These are phyloP conservation scores for Trametes punicea DNA, from an alignment of 768 basidiomycete genomes.

Conservation along the genomic window DNA sequence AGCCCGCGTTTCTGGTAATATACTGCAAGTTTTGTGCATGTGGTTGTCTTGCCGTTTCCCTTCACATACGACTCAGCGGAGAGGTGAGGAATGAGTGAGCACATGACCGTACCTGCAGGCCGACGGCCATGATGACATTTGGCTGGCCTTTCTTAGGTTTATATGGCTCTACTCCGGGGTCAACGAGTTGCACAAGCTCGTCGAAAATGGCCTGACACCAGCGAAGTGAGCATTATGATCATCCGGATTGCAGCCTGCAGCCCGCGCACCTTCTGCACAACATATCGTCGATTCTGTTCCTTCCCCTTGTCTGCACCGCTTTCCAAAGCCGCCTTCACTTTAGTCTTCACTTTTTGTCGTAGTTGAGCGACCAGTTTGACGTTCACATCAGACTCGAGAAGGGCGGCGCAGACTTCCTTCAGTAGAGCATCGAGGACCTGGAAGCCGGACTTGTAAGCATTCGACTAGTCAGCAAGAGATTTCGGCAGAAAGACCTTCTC, in stretches of 20 bases:
- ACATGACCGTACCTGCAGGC: conserved; percentile 87
- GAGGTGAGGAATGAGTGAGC: not conserved
- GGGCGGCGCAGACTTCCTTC: conserved; percentile 91
- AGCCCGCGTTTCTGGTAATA: conserved; percentile 97
- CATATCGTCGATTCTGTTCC: conserved; percentile 77
- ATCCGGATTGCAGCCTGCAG: not conserved
- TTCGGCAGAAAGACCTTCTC: conserved; percentile 63
- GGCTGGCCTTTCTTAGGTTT: conserved; percentile 94
- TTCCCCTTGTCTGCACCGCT: conserved; percentile 65
- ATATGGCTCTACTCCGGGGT: conserved; percentile 93
- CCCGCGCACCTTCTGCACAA: conserved; percentile 83
- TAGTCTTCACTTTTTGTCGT: conserved; percentile 85
- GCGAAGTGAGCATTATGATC: not conserved
- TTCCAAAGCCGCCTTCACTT: conserved; percentile 82
- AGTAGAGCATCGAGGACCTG: conserved; percentile 92
- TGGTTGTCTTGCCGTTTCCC: conserved; percentile 99
- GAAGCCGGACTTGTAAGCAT: not conserved
- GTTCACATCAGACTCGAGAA: conserved; percentile 97
- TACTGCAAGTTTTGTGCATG: conserved; percentile 97
- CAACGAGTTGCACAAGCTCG: conserved; percentile 91
- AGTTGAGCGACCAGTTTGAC: conserved; percentile 90
- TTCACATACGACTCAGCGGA: conserved; percentile 30
- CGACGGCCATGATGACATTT: conserved; percentile 97
- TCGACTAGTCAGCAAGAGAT: not conserved
- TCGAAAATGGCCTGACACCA: conserved; percentile 82